Evolutionary conservation across 352 stramenopile species (phyloP), one percentile per base, ranked within the genome.

Genomic region (Globisporangium carolinianum): DNA sequence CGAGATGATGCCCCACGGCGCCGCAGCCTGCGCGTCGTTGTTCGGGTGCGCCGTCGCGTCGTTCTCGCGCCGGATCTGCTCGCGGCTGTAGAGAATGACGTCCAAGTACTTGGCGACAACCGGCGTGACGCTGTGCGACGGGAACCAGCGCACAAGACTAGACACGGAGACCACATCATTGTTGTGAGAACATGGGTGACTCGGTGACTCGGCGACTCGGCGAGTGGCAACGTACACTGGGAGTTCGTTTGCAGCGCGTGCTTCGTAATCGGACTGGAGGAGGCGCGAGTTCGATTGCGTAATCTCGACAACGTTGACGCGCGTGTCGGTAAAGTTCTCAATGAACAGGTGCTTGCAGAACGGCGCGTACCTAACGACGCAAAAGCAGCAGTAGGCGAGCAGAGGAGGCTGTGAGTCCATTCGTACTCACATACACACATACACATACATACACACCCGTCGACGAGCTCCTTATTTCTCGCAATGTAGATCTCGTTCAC

Each of bases 271-370:
- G 36, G 89, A 95, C 55, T 88, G 79, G 49, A 99, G 72, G 57
- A 98, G 82, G 43, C 86, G 75, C 68, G 92, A 78, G 70, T 98
- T 98, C 45, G 96, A 89, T 52, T 86, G 67, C n/a, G 89, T 98
- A 63, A 99, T 98, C 0, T 81, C 68, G 57, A 98, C 75, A 54
- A 76, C 94, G 37, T 91, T 94, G 69, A 95, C 88, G 51, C 83
- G 80, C 51, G 86, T 84, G 45, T 89, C 84, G 24, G 82, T 91
- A 65, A 97, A 97, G 76, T 99, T 99, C 17, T 91, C 76, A 38
- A 99, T 70, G 68, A 99, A 99, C 38, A 99, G 56, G 75, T 99
- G 97, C 83, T 99, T 99, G 80, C 97, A 99, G 77, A 99, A 99
- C 38, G 97, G 93, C 55, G 97, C 97, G 68, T 99, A 99, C 24